Evolutionary conservation across 371 early-diverging fungal genomes (phyloP).

Genomic region (Lichtheimia ornata): DNA sequence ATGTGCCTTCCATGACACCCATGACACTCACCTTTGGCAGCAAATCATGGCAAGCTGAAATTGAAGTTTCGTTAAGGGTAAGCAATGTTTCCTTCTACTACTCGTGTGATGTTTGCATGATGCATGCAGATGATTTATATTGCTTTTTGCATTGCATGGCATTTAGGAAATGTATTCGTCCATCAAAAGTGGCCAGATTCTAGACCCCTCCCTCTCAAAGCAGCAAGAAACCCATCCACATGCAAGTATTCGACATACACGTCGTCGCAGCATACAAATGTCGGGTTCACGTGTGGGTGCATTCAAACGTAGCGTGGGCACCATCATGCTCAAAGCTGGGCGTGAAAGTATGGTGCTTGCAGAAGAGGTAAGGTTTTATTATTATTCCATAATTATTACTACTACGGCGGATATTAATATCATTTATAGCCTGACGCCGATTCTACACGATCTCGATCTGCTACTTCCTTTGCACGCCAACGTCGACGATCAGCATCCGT

Average conservation of each 20-base stretch:
- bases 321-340: conserved; percentile 35
- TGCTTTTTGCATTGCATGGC: background rate
- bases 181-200: conserved; percentile 62
- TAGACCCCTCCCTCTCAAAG: conserved; percentile 39
- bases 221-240: background rate
- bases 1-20: conserved; percentile 12
- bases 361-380: conserved; percentile 17
- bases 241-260: conserved; percentile 7
- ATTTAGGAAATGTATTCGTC: conserved; percentile 63
- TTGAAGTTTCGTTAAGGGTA: conserved; percentile 38
- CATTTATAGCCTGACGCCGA: too few relatives aligned
- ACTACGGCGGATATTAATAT: too few relatives aligned
- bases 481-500: conserved; percentile 15
- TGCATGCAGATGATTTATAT: background rate
- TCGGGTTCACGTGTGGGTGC: conserved; percentile 30
- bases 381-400: too few relatives aligned
- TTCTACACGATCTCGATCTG: too few relatives aligned
- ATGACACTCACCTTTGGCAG: conserved; percentile 10
- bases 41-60: conserved; percentile 38
- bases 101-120: too few relatives aligned
- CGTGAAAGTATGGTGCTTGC: conserved; percentile 31
- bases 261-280: conserved; percentile 27
- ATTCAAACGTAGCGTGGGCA: conserved; percentile 40
- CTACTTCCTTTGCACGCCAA: background rate
- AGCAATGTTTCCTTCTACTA: background rate